A percentile compares a stretch with the other conserved stretches of the same genome.
Conservation (phyloP, 2,329 filamentous ascomycete species). For the Penicillium crustosum region DNA sequence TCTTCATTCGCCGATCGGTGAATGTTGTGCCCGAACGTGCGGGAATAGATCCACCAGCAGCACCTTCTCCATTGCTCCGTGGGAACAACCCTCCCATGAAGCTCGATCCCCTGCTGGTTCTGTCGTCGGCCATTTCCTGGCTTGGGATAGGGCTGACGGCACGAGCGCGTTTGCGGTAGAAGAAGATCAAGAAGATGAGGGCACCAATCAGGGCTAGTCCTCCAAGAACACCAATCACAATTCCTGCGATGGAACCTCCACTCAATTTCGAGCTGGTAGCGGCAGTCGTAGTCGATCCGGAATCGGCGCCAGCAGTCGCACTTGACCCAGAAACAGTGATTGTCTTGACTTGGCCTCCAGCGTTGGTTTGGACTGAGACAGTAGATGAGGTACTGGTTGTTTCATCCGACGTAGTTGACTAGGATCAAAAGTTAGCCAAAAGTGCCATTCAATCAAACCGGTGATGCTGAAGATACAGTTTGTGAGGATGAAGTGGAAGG, state of each 20-base stretch:
- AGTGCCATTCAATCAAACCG: background rate
- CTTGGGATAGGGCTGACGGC: conserved; percentile 31
- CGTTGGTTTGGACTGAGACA: conserved; percentile 26
- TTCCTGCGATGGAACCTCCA: conserved; percentile 46
- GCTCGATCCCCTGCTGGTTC: conserved; percentile 37
- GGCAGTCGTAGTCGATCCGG: conserved; percentile 15
- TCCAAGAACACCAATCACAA: conserved; percentile 44
- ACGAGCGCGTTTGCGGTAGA: conserved; percentile 38
- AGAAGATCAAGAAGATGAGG: conserved; percentile 42
- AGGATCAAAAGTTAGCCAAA: conserved; percentile 10
- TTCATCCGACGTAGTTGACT: conserved; percentile 13
- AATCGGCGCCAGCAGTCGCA: conserved; percentile 17
- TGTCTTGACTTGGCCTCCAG: conserved; percentile 30
- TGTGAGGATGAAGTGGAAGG: background rate
- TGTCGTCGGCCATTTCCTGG: conserved; percentile 33
- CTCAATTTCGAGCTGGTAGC: conserved; percentile 31
- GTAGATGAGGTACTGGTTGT: conserved; percentile 17
- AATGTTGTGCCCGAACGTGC: conserved; percentile 35
- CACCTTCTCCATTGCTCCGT: conserved; percentile 24
- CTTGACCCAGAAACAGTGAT: conserved; percentile 28
- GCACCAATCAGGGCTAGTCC: conserved; percentile 40
- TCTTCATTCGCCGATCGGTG: conserved; percentile 49
- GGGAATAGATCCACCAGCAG: conserved; percentile 1
- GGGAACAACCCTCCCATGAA: conserved; percentile 35
- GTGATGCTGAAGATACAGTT: conserved; percentile 13